Evolutionary conservation across 2,329 filamentous ascomycete genomes (phyloP).

Genomic region (Zymoseptoria tritici): DNA sequence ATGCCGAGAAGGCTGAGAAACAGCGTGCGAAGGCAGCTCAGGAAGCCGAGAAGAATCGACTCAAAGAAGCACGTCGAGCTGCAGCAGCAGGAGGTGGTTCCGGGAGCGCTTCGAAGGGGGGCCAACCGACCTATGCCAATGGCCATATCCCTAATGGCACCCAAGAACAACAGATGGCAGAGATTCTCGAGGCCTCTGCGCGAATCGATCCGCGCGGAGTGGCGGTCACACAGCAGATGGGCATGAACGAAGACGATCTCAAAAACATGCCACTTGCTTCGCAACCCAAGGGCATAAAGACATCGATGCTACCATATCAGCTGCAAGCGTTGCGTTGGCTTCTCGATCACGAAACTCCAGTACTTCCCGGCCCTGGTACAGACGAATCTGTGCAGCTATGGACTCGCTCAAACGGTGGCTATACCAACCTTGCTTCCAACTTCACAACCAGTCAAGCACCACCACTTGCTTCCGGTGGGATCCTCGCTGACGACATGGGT

Average conservation of each 20-base stretch:
- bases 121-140: constrained; percentile 9
- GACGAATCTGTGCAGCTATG: constrained; percentile 67
- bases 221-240: constrained; percentile 61
- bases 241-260: constrained; percentile 62
- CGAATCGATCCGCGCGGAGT: constrained; percentile 60
- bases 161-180: constrained; percentile 46
- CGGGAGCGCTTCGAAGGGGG: constrained; percentile 1
- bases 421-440: constrained; percentile 64
- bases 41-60: constrained; percentile 11
- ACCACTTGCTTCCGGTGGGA: constrained; percentile 66
- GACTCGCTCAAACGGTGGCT: constrained; percentile 44
- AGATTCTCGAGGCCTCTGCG: constrained; percentile 60
- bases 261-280: constrained; percentile 63
- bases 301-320: constrained; percentile 71
- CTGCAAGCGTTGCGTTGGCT: constrained; percentile 76
- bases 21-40: constrained; percentile 17
- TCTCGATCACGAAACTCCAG: constrained; percentile 64
- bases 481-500: constrained; percentile 89
- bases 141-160: constrained; percentile 10
- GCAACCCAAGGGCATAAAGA: constrained; percentile 58
- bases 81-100: constrained; percentile 16
- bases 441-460: constrained; percentile 55
- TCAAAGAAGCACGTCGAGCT: constrained; percentile 22
- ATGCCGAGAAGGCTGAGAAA: constrained; percentile 30
- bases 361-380: constrained; percentile 52